Base-by-base conservation (phyloP, 2,329 filamentous ascomycete genomes). In the Dothideomycetes sp. region DNA sequence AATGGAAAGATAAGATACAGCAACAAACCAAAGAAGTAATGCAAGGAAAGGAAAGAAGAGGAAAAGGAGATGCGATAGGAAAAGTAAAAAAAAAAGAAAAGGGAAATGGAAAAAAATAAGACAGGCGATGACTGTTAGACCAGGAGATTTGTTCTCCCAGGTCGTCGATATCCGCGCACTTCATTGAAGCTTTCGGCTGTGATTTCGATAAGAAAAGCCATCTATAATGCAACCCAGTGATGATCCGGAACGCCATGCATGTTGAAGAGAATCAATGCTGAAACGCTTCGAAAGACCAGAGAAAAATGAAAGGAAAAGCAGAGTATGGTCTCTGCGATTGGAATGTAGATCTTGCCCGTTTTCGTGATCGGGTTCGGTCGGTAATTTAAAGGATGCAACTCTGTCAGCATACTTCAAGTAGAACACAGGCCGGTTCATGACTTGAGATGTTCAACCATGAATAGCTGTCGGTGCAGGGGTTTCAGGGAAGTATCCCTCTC, bases 401-500 rank as follows among this genome's bases (percentile, higher is more conserved):
- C 20, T 27, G 22, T 27, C 17, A 24, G 12, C 30, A 33, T 33
- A 25, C 37, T 15, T 39, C 15, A 39, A 18, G 15, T 5, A 31
- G 15, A 5, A 4, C 11, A 20, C 22, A 29, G 27, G 11, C 10
- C 12, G 15, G 27, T 13, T 13, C 15, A 16, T 22, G 15, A 13
- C 3, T 11, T 19, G 16, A 7, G 7, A 17, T 30, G n/a, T 32
- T 55, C 45, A 62, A 28, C 58, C 58, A 34, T 49, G 54, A 18
- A 61, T 62, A 22, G 59, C 58, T 6, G 58, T 60, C 28, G 55
- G 57, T 20, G 53, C 51, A 4, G 47, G 52, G 2, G 56, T 51
- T 17, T 61, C 58, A 23, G 53, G 54, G 16, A 59, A 49, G 34
- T 57, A 59, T 39, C 55, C 53, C 37, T 60, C 53, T 39, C 49